Base-by-base conservation (phyloP, 1,284 basidiomycete species). In the Boletellus deceptivus region DNA sequence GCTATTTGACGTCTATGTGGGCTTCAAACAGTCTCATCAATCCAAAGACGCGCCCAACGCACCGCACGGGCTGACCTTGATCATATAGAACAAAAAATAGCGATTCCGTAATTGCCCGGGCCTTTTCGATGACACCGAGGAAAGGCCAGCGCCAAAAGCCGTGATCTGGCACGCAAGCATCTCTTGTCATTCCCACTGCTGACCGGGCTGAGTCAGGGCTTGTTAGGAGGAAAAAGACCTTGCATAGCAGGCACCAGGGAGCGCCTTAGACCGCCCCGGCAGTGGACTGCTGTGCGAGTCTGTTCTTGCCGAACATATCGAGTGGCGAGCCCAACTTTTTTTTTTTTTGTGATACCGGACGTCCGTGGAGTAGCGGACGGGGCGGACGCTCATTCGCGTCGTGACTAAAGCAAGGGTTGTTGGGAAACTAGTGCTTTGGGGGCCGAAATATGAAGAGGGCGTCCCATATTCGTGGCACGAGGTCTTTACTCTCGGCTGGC, bases 211-310 rank as follows among this genome's bases (percentile, higher is more conserved):
- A 13, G 29, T 11, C 29, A 13, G 29, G 11, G 10, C 29, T 31
- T 25, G 7, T 25, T 25, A 25, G 27, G 27, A 9, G 10, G 9
- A n/a, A n/a, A n/a, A n/a, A n/a, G n/a, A n/a, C n/a, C n/a, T n/a
- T n/a, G 29, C 4, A 31, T 31, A 13, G 29, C 10, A 31, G 29
- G 51, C 68, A 25, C 66, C 68, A 43, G 83, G 72, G 68, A 76
- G 81, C 1, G 73, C 77, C 56, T 83, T 75, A 81, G 44, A 83
- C 64, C 0, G 78, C 77, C 2, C 79, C 80, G 4, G 75, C 77
- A 5, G 70, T 63, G 52, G 81, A 82, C 37, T 7, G 59, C 31
- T 11, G 0, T 4, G 54, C 38, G 18, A 50, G 34, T 9, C 36
- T 22, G 34, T 56, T 43, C 17, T 11, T 18, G 27, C 18, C 17